Evolutionary conservation across 2,329 filamentous ascomycete genomes (phyloP).

Genomic region (Nakataea oryzae): DNA sequence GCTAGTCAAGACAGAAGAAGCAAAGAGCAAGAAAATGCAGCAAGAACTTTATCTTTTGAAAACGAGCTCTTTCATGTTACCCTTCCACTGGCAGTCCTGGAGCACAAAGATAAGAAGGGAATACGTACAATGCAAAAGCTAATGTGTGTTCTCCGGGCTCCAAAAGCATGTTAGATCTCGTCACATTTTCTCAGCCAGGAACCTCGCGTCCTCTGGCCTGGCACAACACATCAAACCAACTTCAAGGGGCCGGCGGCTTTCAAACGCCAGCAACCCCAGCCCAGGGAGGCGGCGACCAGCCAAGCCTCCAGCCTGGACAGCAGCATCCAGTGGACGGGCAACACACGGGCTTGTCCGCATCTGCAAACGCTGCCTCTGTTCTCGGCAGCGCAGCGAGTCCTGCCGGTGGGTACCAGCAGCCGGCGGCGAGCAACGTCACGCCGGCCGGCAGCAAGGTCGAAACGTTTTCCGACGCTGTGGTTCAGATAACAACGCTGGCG

Average conservation of each 20-base stretch:
- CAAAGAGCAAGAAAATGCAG: neutral
- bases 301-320: neutral
- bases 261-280: too few relatives aligned
- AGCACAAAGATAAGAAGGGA: neutral
- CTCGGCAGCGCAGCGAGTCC: neutral
- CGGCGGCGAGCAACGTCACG: too few relatives aligned
- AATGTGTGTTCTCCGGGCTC: neutral
- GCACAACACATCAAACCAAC: neutral
- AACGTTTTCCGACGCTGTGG: neutral
- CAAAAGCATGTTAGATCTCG: neutral
- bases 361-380: too few relatives aligned
- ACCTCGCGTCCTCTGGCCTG: neutral
- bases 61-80: too few relatives aligned
- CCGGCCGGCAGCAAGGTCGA: neutral
- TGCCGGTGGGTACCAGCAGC: neutral
- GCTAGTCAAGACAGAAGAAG: neutral
- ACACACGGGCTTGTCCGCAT: too few relatives aligned
- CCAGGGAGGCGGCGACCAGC: neutral
- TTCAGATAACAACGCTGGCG: neutral
- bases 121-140: neutral
- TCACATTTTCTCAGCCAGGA: neutral
- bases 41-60: neutral
- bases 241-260: neutral
- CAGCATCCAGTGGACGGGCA: neutral
- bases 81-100: too few relatives aligned